A percentile compares a stretch with the other conserved stretches of the same genome.
Conservation (phyloP, 139 green algal genomes). For the Limnomonas spitsbergensis region DNA sequence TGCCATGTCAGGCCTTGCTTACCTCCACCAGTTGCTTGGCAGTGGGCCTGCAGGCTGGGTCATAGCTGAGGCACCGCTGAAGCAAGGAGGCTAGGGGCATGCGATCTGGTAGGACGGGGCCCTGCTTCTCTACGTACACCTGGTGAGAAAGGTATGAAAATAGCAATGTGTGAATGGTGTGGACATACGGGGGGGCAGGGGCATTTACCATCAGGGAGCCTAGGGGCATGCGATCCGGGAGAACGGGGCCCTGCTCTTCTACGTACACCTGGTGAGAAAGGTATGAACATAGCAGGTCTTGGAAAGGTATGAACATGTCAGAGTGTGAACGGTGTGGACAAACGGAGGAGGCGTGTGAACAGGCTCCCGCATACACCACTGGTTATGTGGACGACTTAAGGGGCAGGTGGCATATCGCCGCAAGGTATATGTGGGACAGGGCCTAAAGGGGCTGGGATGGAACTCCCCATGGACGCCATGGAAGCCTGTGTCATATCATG, state of each 20-base stretch:
- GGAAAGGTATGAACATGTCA: not conserved
- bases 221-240: not conserved
- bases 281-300: not conserved
- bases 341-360: not conserved
- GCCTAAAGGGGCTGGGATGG: no score
- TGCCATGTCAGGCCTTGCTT: no score
- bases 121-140: not conserved
- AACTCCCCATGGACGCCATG: no score
- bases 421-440: no score
- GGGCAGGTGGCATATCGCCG: no score
- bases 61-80: not conserved
- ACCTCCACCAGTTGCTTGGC: not conserved
- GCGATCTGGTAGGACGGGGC: not conserved
- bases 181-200: not conserved
- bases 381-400: no score
- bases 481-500: no score
- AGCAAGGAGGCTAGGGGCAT: not conserved
- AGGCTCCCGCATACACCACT: no score
- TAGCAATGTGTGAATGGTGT: not conserved
- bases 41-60: not conserved
- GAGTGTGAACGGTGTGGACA: not conserved
- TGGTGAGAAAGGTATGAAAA: not conserved
- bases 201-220: not conserved
- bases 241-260: not conserved
- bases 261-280: not conserved